Percentiles rank a stretch among this genome's conserved stretches.
Conservation (phyloP, 2,329 filamentous ascomycete genomes). For the Xylaria arbuscula region DNA sequence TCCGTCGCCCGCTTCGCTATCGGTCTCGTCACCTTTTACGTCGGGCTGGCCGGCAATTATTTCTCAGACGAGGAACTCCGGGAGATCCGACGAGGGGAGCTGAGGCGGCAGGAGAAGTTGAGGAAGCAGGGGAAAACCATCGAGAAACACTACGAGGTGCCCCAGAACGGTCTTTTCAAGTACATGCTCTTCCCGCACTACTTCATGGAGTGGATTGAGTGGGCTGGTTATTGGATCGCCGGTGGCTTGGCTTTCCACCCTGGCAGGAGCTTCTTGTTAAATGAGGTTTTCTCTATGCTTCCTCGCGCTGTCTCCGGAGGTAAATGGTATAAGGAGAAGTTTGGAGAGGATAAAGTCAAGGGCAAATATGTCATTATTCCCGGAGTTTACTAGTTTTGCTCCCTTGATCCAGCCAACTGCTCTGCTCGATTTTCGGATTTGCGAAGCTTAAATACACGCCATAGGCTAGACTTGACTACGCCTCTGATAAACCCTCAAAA, state of each 20-base stretch:
- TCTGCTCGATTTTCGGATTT: neutral
- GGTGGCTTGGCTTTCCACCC: constrained; percentile 75
- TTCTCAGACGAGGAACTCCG: constrained; percentile 91
- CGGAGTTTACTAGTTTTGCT: constrained; percentile 43
- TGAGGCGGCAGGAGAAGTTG: constrained; percentile 64
- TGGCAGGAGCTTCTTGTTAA: constrained; percentile 83
- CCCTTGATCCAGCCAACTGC: neutral
- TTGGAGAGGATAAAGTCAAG: constrained; percentile 84
- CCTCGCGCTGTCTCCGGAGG: constrained; percentile 84
- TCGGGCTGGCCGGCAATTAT: constrained; percentile 83
- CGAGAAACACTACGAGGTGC: constrained; percentile 88
- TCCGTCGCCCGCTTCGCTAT: constrained; percentile 61
- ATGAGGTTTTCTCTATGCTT: constrained; percentile 90
- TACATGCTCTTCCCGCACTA: constrained; percentile 93
- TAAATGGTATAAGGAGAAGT: constrained; percentile 87
- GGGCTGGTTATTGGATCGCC: constrained; percentile 87
- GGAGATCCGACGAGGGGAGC: constrained; percentile 80
- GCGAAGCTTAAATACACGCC: neutral
- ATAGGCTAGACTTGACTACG: no score
- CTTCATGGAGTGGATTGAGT: constrained; percentile 96
- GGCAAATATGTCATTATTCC: constrained; percentile 77
- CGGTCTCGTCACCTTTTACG: constrained; percentile 79
- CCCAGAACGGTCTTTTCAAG: constrained; percentile 83
- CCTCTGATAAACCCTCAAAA: no score
- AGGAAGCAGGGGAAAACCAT: constrained; percentile 60